Percentiles rank a stretch among this genome's conserved stretches.
Evolutionary conservation across 108 stramenopile species (phyloP).

Genomic region (Skeletonema grethae): DNA sequence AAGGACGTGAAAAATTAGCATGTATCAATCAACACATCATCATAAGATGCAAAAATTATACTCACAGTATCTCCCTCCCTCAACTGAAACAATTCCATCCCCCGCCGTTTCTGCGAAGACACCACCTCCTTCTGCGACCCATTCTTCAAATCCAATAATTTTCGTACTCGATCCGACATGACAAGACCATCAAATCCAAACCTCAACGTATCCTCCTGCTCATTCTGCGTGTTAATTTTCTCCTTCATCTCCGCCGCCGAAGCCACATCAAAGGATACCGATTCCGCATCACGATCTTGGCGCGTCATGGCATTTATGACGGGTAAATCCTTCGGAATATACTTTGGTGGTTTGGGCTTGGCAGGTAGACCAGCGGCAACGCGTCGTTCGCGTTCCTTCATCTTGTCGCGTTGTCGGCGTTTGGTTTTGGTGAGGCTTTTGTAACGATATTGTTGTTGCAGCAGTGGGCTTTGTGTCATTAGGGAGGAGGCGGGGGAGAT

Average conservation of each 20-base stretch:
- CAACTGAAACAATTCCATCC: constrained; percentile 88
- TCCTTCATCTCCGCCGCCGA: constrained; percentile 64
- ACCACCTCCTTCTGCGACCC: constrained; percentile 79
- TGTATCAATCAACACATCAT: neutral
- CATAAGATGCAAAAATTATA: constrained; percentile 44
- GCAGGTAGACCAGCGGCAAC: constrained; percentile 39
- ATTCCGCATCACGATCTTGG: constrained; percentile 62
- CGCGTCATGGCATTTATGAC: constrained; percentile 73
- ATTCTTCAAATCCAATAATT: constrained; percentile 80
- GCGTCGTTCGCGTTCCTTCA: constrained; percentile 40
- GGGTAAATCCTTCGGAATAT: constrained; percentile 67
- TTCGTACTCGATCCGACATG: constrained; percentile 76
- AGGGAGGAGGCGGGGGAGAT: neutral
- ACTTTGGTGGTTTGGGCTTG: constrained; percentile 62
- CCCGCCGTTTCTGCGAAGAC: constrained; percentile 75
- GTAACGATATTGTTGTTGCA: constrained; percentile 10
- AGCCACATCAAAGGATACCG: constrained; percentile 50
- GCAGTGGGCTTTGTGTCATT: neutral
- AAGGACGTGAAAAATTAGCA: neutral
- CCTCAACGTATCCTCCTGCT: constrained; percentile 36
- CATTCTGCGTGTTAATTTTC: constrained; percentile 51
- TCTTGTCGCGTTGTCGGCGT: constrained; percentile 41
- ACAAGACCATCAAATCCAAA: constrained; percentile 43
- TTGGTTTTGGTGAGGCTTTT: constrained; percentile 40
- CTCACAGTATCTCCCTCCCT: constrained; percentile 86